Evolutionary conservation across 2,329 filamentous ascomycete species (phyloP).

Genomic region (Metarhizium brunneum): DNA sequence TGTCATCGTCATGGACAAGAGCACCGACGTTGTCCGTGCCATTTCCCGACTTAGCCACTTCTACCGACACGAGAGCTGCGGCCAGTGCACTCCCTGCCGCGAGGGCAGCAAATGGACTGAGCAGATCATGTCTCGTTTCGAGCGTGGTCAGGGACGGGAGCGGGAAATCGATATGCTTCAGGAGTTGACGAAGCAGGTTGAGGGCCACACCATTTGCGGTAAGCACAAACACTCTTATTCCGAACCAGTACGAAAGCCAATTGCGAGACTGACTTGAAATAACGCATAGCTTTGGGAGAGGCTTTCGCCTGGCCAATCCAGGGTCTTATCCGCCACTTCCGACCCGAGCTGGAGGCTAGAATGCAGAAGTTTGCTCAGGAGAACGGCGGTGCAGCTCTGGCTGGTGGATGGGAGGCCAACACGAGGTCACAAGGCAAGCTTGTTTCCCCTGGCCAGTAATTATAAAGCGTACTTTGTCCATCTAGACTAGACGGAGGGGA

Average conservation of each 20-base stretch:
- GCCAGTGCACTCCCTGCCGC: slow-evolving; percentile 98
- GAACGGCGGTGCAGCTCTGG: slow-evolving; percentile 64
- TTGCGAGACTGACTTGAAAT: neutral
- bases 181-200: slow-evolving; percentile 98
- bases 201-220: slow-evolving; percentile 98
- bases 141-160: slow-evolving; percentile 78
- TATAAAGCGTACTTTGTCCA: slow-evolving; percentile 8
- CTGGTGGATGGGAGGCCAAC: slow-evolving; percentile 80
- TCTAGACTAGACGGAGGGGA: slow-evolving; percentile 4
- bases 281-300: slow-evolving; percentile 70
- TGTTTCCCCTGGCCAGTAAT: slow-evolving; percentile 82
- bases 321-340: slow-evolving; percentile 95
- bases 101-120: slow-evolving; percentile 99
- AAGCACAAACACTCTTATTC: slow-evolving; percentile 26
- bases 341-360: slow-evolving; percentile 86
- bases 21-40: slow-evolving; percentile 86
- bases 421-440: slow-evolving; percentile 70
- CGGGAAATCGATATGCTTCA: slow-evolving; percentile 99
- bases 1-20: slow-evolving; percentile 99
- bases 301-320: slow-evolving; percentile 98
- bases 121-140: slow-evolving; percentile 96
- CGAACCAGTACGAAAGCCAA: neutral
- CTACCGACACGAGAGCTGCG: slow-evolving; percentile 97
- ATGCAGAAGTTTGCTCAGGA: slow-evolving; percentile 72
- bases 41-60: slow-evolving; percentile 91